Evolutionary conservation across 2,329 filamentous ascomycete genomes (phyloP).

Genomic region (Hypoxylon sp.): DNA sequence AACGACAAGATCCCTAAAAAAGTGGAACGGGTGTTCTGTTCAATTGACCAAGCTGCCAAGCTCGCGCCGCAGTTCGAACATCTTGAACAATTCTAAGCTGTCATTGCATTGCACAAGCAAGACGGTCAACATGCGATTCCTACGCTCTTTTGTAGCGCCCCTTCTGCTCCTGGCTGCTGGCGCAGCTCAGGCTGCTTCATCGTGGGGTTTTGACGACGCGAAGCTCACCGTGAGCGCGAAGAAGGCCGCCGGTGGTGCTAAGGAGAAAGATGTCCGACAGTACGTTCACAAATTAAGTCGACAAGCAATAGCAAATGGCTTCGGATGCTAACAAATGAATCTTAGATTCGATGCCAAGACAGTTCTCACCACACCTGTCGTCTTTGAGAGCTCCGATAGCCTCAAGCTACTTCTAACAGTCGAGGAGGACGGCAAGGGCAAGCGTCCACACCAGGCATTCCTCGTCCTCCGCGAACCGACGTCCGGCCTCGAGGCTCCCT

Average conservation of each 20-base stretch:
- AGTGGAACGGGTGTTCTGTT: constrained; percentile 48
- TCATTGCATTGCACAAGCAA: constrained; percentile 37
- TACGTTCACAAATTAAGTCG: constrained; percentile 9
- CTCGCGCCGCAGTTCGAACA: constrained; percentile 13
- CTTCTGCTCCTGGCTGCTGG: constrained; percentile 65
- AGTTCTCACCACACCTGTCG: constrained; percentile 74
- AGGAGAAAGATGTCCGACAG: constrained; percentile 73
- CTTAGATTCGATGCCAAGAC: constrained; percentile 71
- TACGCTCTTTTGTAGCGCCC: constrained; percentile 58
- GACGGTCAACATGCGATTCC: constrained; percentile 59
- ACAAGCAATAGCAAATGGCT: not conserved
- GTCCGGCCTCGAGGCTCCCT: constrained; percentile 87
- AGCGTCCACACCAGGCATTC: constrained; percentile 95
- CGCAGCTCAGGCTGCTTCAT: constrained; percentile 67
- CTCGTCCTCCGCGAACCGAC: constrained; percentile 82
- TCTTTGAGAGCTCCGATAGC: constrained; percentile 77
- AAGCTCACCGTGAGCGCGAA: constrained; percentile 76
- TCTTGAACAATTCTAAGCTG: constrained; percentile 24
- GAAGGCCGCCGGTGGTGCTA: constrained; percentile 71
- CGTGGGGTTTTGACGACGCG: constrained; percentile 83
- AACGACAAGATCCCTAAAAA: constrained; percentile 35
- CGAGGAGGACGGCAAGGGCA: constrained; percentile 81
- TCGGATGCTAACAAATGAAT: constrained; percentile 16
- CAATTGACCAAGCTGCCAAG: constrained; percentile 43
- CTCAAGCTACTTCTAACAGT: constrained; percentile 88